A percentile compares a stretch with the other conserved stretches of the same genome.
phyloP scores from a whole-genome alignment of 2,329 filamentous ascomycete species.

The Aspergillus calidoustus region DNA sequence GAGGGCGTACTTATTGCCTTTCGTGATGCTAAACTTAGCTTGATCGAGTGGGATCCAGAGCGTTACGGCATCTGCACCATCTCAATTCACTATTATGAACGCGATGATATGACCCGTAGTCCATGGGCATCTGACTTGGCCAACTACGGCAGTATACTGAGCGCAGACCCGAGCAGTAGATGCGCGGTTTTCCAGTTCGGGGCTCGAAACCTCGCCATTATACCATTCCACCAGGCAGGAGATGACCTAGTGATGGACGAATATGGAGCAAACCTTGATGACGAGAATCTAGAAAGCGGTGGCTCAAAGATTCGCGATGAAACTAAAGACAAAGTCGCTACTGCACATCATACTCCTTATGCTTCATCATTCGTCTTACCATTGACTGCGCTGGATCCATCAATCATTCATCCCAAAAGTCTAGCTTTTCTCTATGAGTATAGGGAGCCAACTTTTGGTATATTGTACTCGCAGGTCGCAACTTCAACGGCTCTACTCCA shows the following conservation, averaged over 20 bases:
- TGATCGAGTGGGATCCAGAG: conserved; percentile 91
- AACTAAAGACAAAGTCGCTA: conserved; percentile 39
- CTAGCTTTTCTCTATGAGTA: conserved; percentile 96
- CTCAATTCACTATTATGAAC: conserved; percentile 97
- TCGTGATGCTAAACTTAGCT: conserved; percentile 88
- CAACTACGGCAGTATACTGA: conserved; percentile 78
- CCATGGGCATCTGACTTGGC: conserved; percentile 80
- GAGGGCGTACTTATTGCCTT: conserved; percentile 83
- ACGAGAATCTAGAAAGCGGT: conserved; percentile 58
- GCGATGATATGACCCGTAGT: conserved; percentile 81
- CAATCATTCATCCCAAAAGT: conserved; percentile 84
- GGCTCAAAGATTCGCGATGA: conserved; percentile 31
- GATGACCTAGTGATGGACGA: conserved; percentile 92
- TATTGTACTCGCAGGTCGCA: conserved; percentile 77
- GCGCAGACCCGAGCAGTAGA: conserved; percentile 86
- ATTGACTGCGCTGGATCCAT: conserved; percentile 84
- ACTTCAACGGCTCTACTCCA: conserved; percentile 73
- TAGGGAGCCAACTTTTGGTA: conserved; percentile 94
- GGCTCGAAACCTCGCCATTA: conserved; percentile 82
- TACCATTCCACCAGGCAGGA: conserved; percentile 85
- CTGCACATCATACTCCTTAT: conserved; percentile 68
- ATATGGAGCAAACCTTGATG: conserved; percentile 82
- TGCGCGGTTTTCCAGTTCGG: conserved; percentile 96
- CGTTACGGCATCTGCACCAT: conserved; percentile 79
- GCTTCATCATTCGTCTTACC: conserved; percentile 90